Evolutionary conservation across 2,329 filamentous ascomycete genomes (phyloP), one percentile per base, ranked within the genome.

Genomic region (Akanthomyces dipterigenus): DNA sequence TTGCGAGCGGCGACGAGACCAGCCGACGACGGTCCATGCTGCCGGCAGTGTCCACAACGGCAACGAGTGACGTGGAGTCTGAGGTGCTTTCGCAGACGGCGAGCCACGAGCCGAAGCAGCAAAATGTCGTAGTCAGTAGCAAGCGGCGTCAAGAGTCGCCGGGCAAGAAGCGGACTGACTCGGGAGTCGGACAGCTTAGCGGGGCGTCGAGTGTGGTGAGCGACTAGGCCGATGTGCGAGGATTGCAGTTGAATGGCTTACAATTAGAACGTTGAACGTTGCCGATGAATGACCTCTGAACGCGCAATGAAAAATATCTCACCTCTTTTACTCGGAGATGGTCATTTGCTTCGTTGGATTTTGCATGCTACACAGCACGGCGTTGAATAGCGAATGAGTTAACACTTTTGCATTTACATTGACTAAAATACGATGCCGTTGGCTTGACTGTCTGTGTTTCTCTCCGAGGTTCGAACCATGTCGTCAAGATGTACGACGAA

Each of bases 141-240:
- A 63, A 53, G 31, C 43, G 53, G 34, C 58, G 57, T 65, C 40
- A 62, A 67, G 24, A 60, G 28, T 63, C 63, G n/a, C 61, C 66
- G 3, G 64, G 46, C 34, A 73, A 72, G 65, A 70, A 70, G 62
- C 66, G 71, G 24, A 69, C 70, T 16, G 73, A 75, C 59, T 74
- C 72, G 31, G 72, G 72, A 0, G 65, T 74, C 22, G 73, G 69
- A 1, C 69, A 69, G 34, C 67, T 72, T 58, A 73, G 70, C 55
- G 64, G 64, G 6, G 70, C 71, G 14, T 70, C 69, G 9, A 64
- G 62, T 14, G 67, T 68, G 18, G 59, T 62, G 26, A 55, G 56
- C 54, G 58, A 54, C 16, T 64, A 63, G 45, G 22, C 4, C 42
- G 55, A 40, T 31, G 48, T 24, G 31, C 36, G 55, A 40, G 49